Percentiles rank a stretch among this genome's conserved stretches.
phyloP scores from a whole-genome alignment of 495 filamentous ascomycete genomes.

The Aspergillus conjunctus region DNA sequence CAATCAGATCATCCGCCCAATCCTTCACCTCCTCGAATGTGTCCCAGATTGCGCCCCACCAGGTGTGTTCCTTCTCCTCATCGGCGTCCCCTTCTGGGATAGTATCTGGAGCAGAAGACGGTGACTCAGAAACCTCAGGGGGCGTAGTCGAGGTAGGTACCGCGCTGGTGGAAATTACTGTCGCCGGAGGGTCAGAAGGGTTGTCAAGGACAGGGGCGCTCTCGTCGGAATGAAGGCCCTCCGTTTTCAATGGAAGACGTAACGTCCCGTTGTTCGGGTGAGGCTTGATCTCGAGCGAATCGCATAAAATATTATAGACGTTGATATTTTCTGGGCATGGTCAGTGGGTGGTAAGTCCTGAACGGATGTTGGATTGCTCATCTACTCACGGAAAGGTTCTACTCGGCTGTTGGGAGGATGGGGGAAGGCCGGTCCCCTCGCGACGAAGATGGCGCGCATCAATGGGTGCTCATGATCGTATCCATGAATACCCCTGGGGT shows the following conservation, averaged over 20 bases:
- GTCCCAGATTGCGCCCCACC: conserved; percentile 38
- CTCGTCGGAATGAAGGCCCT: conserved; percentile 66
- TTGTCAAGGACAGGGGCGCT: conserved; percentile 34
- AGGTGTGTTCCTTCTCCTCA: conserved; percentile 26
- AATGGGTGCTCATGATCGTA: conserved; percentile 88
- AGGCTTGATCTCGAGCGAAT: conserved; percentile 69
- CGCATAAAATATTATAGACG: conserved; percentile 93
- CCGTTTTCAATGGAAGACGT: conserved; percentile 69
- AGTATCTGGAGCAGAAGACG: conserved; percentile 18
- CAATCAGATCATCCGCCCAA: conserved; percentile 42
- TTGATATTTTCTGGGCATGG: conserved; percentile 75
- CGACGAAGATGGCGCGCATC: conserved; percentile 92
- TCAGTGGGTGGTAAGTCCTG: background rate
- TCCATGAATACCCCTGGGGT: conserved; percentile 80
- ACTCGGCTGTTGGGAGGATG: conserved; percentile 79
- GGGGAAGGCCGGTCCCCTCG: conserved; percentile 84
- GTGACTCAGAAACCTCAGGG: background rate
- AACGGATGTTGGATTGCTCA: background rate
- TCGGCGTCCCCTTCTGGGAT: conserved; percentile 25
- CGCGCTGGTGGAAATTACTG: background rate
- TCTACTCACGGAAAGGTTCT: conserved; percentile 76
- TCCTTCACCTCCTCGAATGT: conserved; percentile 42
- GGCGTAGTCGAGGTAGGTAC: background rate
- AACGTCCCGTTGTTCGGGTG: conserved; percentile 86
- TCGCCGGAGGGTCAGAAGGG: conserved; percentile 42